Percentiles rank a stretch among this genome's conserved stretches.
These are phyloP conservation scores for Lepiota subincarnata DNA, from an alignment of 768 basidiomycete genomes.

Conservation along the genomic window DNA sequence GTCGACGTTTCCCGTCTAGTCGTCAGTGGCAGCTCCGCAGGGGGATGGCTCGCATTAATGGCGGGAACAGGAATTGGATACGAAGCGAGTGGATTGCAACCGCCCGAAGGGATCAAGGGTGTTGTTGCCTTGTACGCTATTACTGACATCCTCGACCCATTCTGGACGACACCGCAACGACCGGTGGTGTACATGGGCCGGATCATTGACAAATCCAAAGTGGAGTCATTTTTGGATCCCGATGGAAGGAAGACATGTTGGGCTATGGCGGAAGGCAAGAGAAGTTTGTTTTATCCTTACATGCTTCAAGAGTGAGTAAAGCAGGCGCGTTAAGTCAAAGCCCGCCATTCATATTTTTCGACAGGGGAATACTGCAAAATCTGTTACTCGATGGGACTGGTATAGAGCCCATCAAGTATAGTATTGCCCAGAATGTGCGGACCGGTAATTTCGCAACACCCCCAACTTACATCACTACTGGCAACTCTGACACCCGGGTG, in stretches of 20 bases:
- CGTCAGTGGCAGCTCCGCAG: conserved; percentile 35
- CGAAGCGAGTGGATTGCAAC: conserved; percentile 25
- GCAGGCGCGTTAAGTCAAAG: background rate
- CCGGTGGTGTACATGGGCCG: conserved; percentile 32
- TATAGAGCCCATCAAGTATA: conserved; percentile 26
- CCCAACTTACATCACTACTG: conserved; percentile 33
- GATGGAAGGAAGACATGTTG: conserved; percentile 20
- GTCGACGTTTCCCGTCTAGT: conserved; percentile 28
- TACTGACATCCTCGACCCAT: conserved; percentile 30
- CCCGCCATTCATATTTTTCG: background rate
- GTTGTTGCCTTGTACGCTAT: conserved; percentile 35
- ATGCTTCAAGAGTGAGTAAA: conserved; percentile 36
- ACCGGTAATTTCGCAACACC: conserved; percentile 22
- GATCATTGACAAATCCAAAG: conserved; percentile 25
- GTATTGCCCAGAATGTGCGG: conserved; percentile 25
- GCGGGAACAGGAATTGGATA: conserved; percentile 33
- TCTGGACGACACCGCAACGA: conserved; percentile 32
- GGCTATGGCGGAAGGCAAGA: conserved; percentile 20
- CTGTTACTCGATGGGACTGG: conserved; percentile 29
- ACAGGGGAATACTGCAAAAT: conserved; percentile 25
- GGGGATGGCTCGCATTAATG: conserved; percentile 34
- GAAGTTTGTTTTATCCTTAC: conserved; percentile 32
- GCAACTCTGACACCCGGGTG: conserved; percentile 31
- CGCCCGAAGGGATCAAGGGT: conserved; percentile 25
- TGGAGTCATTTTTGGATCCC: conserved; percentile 28